Conservation (phyloP, 1,284 basidiomycete species). For the Cryptococcus neoformans region DNA sequence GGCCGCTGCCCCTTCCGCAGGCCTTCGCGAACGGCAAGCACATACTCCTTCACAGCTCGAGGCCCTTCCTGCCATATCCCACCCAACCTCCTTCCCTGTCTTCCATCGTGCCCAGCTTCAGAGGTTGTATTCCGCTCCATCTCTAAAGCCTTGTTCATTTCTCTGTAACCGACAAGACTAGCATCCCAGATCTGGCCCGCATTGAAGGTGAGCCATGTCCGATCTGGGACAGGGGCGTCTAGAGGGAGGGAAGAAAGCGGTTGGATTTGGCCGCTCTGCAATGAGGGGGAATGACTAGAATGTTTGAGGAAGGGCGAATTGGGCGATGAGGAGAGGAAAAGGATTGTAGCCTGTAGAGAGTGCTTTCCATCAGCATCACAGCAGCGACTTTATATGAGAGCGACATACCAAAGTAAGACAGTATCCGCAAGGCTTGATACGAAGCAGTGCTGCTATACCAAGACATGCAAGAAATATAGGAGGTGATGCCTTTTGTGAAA, state of each 20-base stretch:
- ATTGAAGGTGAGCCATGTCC: slow-evolving; percentile 31
- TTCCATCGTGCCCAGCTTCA: background rate
- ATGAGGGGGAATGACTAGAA: background rate
- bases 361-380: background rate
- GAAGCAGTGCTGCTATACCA: slow-evolving; percentile 22
- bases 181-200: slow-evolving; percentile 34
- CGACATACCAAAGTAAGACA: slow-evolving; percentile 32
- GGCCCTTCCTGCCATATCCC: background rate
- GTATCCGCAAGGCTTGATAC: slow-evolving; percentile 35
- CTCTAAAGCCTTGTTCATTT: background rate
- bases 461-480: slow-evolving; percentile 30
- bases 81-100: background rate
- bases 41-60: background rate
- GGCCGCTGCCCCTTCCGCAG: background rate
- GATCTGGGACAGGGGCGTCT: slow-evolving; percentile 20
- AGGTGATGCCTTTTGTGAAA: slow-evolving; percentile 22
- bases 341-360: slow-evolving; percentile 25
- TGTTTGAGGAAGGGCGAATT: slow-evolving; percentile 37
- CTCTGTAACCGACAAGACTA: slow-evolving; percentile 25
- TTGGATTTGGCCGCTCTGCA: background rate
- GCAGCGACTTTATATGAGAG: background rate
- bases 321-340: slow-evolving; percentile 38
- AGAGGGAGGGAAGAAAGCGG: slow-evolving; percentile 3
- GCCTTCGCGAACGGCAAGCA: too few species aligned
- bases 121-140: background rate